Base-by-base conservation (phyloP, 1,284 basidiomycete genomes). In the Malassezia yamatoensis region DNA sequence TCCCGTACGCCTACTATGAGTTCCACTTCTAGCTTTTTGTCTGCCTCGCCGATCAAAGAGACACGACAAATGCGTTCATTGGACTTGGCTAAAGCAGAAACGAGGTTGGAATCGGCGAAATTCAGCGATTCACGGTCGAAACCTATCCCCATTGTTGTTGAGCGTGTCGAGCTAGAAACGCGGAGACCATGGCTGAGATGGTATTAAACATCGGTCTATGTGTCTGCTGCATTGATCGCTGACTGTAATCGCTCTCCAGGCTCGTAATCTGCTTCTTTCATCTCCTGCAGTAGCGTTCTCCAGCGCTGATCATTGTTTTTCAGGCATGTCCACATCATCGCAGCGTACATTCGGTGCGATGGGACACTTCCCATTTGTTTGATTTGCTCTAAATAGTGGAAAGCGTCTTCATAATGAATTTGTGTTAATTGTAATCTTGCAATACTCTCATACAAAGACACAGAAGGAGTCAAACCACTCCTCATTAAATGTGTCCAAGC, bases 361-460 rank as follows among this genome's bases (percentile, higher is more conserved):
- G 68, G 68, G 0, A 47, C 37, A 6, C 66, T 36, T 2, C 20
- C 45, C 7, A 57, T 55, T 2, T 46, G 36, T 42, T 71, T 68
- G 34, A 61, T 58, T 42, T 66, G 58, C 38, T 71, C 64, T 34
- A 71, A 58, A 35, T 66, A 58, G 0, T 45, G 53, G 36, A 68
- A 71, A 0, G 67, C 67, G 16, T 61, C 59, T 9, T 68, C 64
- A 56, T 68, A 71, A 16, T 42, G 44, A 16, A 32, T 15, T 37
- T 69, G 62, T 20, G 54, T 56, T 16, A 67, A 35, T 48, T 61
- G 57, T 20, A 69, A 49, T 13, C 66, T 47, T 12, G 63, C 56
- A 59, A 65, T 63, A 9, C 61, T 56, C 29, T 71, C 68, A 37
- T 63, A 69, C 10, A 66, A 63, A 15, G 56, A 54, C 9, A 43